Conservation (phyloP, 1,139 yeast genomes). For the Geotrichum klebahnii region DNA sequence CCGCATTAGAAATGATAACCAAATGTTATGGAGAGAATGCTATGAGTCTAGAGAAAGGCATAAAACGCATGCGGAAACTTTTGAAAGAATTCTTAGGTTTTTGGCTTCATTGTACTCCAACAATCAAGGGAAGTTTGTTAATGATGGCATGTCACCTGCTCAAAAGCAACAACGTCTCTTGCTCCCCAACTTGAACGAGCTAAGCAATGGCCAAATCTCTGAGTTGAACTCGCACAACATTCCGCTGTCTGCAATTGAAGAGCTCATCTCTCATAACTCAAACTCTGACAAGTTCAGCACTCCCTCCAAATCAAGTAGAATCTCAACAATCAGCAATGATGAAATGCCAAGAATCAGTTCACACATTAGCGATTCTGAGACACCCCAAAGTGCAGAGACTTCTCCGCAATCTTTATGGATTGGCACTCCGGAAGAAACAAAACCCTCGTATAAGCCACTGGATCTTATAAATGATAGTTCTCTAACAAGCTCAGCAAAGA, state of each 20-base stretch:
- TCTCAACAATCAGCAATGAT: slow-evolving; percentile 14
- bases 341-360: slow-evolving; percentile 4
- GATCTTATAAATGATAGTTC: too few relatives aligned
- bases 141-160: slow-evolving; percentile 26
- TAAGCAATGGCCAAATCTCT: slow-evolving; percentile 16
- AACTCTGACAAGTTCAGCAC: slow-evolving; percentile 2
- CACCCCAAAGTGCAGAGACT: slow-evolving; percentile 13
- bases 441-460: too few relatives aligned
- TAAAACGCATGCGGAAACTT: slow-evolving; percentile 77
- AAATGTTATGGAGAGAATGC: slow-evolving; percentile 86
- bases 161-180: slow-evolving; percentile 21
- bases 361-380: slow-evolving; percentile 14
- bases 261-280: slow-evolving; percentile 12
- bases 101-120: slow-evolving; percentile 75
- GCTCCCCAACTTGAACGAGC: slow-evolving; percentile 28
- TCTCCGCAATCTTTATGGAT: slow-evolving; percentile 16
- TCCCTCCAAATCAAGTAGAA: slow-evolving; percentile 16
- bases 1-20: slow-evolving; percentile 82
- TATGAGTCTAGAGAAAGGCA: slow-evolving; percentile 78
- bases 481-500: too few relatives aligned
- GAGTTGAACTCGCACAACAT: slow-evolving; percentile 9
- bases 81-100: slow-evolving; percentile 82
- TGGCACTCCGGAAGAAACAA: slow-evolving; percentile 15
- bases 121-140: slow-evolving; percentile 43
- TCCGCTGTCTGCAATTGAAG: slow-evolving; percentile 20